Evolutionary conservation across 1,284 basidiomycete species (phyloP).

Genomic region (Trichosporon sp.): DNA sequence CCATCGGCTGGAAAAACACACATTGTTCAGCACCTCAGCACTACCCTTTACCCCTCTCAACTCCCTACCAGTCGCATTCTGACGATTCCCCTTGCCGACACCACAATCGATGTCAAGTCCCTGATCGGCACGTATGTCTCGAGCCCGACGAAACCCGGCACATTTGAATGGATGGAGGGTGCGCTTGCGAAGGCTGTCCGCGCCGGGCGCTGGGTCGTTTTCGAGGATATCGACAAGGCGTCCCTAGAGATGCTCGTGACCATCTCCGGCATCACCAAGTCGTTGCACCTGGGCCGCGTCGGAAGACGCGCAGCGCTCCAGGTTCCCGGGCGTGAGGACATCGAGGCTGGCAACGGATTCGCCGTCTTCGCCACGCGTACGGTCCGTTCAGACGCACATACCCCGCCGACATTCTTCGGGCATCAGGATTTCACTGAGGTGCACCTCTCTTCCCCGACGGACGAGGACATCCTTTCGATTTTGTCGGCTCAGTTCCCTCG

Average conservation of each 20-base stretch:
- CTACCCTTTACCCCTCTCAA: constrained; percentile 50
- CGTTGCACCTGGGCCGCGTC: constrained; percentile 56
- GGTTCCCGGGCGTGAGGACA: constrained; percentile 62
- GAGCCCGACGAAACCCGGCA: constrained; percentile 74
- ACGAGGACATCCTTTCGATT: constrained; percentile 64
- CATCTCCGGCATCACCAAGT: constrained; percentile 75
- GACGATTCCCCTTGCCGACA: constrained; percentile 85
- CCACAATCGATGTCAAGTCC: constrained; percentile 88
- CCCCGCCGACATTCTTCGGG: constrained; percentile 65
- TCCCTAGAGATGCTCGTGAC: constrained; percentile 79
- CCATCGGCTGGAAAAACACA: constrained; percentile 88
- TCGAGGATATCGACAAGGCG: constrained; percentile 88
- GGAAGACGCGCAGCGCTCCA: constrained; percentile 66
- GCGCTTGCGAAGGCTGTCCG: constrained; percentile 84
- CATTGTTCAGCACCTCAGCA: constrained; percentile 70
- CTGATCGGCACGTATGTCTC: constrained; percentile 91
- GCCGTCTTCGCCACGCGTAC: constrained; percentile 77
- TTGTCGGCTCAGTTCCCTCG: constrained; percentile 61
- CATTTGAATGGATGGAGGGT: constrained; percentile 95
- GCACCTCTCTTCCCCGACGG: constrained; percentile 57
- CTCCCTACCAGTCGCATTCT: constrained; percentile 60
- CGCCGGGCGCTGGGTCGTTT: constrained; percentile 87
- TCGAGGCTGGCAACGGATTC: constrained; percentile 68
- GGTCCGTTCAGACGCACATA: constrained; percentile 45
- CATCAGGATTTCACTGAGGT: constrained; percentile 74